Base-by-base conservation (phyloP, 176 grass and related monocot species). In the Avena atlantica region DNA sequence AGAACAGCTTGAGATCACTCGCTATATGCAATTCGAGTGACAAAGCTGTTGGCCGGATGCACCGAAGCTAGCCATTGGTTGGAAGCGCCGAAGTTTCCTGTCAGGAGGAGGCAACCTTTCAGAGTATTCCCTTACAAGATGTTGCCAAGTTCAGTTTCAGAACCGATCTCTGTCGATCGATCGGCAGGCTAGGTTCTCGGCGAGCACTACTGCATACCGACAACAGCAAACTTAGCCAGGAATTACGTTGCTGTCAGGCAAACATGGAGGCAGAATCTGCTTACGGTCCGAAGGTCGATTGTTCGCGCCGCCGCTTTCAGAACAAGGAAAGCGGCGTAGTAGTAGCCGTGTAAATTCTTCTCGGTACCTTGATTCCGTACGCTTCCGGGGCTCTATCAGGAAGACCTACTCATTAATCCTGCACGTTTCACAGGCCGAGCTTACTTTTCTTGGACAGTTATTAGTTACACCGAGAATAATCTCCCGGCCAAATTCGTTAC, bases 1-100 rank as follows among this genome's bases (percentile, higher is more conserved):
- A 67, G 0, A 67, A 75, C 88, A 81, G 88, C 88, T 89, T 81
- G 87, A 67, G 34, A 9, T 63, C 88, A 75, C 56, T 17, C 14
- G 3, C 73, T 55, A 2, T 51, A 74, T 64, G 16, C 56, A 37
- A 62, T 52, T 55, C 66, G 40, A 42, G 6, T 42, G 53, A 82
- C 61, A 27, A 12, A 68, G 69, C 47, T 74, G 36, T 9, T 57
- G 15, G 14, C 14, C 21, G 24, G 40, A 20, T 25, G 10, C 24
- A 29, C 9, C n/a, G 59, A 65, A 11, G 53, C 57, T 78, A 57
- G 16, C 55, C 19, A 6, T 57, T 57, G 16, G 55, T 47, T 56
- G 71, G 44, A 15, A n/a, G 53, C 59, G 64, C 58, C 19, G 25
- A 65, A 80, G 53, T 23, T 81, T 79, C 44, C 42, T 66, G 8